Evolutionary conservation across 768 basidiomycete species (phyloP).

Genomic region (Boletus subparvulus): DNA sequence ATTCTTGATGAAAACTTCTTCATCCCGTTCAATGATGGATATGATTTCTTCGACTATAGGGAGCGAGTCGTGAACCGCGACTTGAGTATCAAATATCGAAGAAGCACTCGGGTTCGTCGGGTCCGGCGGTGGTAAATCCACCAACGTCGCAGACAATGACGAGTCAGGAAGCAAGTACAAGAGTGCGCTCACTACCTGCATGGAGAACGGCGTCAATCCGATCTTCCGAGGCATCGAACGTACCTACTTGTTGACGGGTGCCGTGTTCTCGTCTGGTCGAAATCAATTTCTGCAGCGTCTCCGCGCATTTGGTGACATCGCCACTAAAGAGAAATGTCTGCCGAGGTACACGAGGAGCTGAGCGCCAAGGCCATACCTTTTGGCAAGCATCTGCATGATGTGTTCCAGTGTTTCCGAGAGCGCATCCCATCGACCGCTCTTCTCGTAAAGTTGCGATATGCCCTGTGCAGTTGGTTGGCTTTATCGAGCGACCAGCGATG

Average conservation of each 20-base stretch:
- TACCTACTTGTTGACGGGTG: constrained; percentile 53
- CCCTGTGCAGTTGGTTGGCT: constrained; percentile 48
- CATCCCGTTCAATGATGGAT: constrained; percentile 58
- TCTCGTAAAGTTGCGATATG: constrained; percentile 70
- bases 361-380: constrained; percentile 45
- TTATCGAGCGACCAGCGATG: constrained; percentile 7
- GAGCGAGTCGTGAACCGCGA: constrained; percentile 67
- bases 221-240: neutral
- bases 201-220: neutral
- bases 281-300: constrained; percentile 75
- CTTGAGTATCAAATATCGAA: constrained; percentile 55
- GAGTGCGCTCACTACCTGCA: constrained; percentile 66
- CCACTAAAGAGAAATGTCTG: constrained; percentile 43
- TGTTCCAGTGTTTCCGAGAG: constrained; percentile 52
- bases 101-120: constrained; percentile 70
- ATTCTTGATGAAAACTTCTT: constrained; percentile 52
- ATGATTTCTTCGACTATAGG: constrained; percentile 73
- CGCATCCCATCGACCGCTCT: constrained; percentile 55
- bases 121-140: constrained; percentile 69
- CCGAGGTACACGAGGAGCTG: neutral
- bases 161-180: constrained; percentile 75
- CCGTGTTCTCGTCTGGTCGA: constrained; percentile 61
- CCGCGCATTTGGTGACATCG: constrained; percentile 79
- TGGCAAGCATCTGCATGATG: constrained; percentile 57
- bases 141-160: constrained; percentile 57